phyloP scores from a whole-genome alignment of 2,329 filamentous ascomycete genomes.

The Penicillium sp. region DNA sequence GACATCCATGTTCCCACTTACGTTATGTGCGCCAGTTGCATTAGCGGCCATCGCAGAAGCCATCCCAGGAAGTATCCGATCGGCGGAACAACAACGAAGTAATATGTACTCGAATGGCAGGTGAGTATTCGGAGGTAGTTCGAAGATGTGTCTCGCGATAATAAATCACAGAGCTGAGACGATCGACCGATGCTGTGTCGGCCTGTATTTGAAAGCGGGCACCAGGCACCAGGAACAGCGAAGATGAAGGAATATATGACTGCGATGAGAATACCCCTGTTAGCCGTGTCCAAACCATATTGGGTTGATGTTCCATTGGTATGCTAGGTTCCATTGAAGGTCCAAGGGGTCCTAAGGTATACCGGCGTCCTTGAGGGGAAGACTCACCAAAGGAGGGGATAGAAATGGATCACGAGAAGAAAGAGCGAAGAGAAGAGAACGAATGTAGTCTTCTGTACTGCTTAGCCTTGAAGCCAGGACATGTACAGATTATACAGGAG shows the following conservation, averaged over 20 bases:
- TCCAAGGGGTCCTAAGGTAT: background rate
- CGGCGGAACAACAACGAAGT: conserved; percentile 16
- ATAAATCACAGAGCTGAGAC: conserved; percentile 22
- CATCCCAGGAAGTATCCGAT: conserved; percentile 28
- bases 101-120: conserved; percentile 28
- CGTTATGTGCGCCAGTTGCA: conserved; percentile 37
- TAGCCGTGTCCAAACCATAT: conserved; percentile 11
- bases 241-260: conserved; percentile 29
- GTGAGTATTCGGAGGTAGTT: conserved; percentile 20
- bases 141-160: conserved; percentile 13
- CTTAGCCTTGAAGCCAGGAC: conserved; percentile 24
- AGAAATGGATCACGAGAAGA: conserved; percentile 17
- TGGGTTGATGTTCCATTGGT: background rate
- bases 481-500: conserved; percentile 33
- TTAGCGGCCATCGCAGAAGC: conserved; percentile 38
- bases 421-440: conserved; percentile 15
- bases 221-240: conserved; percentile 31
- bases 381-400: conserved; percentile 25
- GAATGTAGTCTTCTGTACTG: conserved; percentile 19
- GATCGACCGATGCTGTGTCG: conserved; percentile 18
- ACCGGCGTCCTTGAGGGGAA: conserved; percentile 4
- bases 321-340: background rate
- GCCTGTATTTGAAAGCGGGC: conserved; percentile 31
- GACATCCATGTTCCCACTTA: conserved; percentile 24
- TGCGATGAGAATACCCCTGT: conserved; percentile 18